Evolutionary conservation across 2,329 filamentous ascomycete genomes (phyloP), one percentile per base, ranked within the genome.

Genomic region (Drechslera avenae): DNA sequence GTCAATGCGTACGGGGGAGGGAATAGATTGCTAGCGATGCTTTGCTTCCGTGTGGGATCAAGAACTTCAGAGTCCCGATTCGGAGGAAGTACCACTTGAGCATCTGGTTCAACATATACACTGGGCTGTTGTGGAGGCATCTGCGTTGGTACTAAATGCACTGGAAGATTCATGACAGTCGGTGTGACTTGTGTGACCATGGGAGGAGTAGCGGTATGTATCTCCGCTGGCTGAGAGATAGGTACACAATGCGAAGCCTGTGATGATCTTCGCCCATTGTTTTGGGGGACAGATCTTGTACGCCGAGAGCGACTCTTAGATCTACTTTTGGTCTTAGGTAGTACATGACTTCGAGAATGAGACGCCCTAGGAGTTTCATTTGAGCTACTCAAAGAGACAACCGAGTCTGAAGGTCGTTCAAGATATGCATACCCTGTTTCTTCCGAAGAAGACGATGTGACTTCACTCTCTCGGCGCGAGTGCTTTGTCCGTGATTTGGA

Each of bases 331-430:
- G 52, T 18, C 32, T 35, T 21, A 19, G 16, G 7, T 1, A 49
- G 48, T 12, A 18, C 4, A 13, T 52, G 45, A 17, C 48, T 59
- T 18, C 40, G 53, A 30, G 56, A 55, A 12, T 47, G 50, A 6
- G 46, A 53, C 2, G 56, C 53, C 7, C 51, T 50, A 18, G 57
- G 21, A 2, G 56, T 61, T 5, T 52, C 50, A n/a, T 59, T 50
- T 8, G 58, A 58, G 17, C 19, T 51, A 5, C 46, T 48, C n/a
- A 30, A 17, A 1, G 56, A 57, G n/a, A 52, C 41, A 5, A 40
- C 37, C 1, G 54, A 57, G 17, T 49, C 44, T 30, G 52, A 54
- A 0, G 50, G 14, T 16, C 39, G 26, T 13, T 53, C 50, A 23
- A 49, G 28, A 6, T 40, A 35, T 16, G 36, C 41, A 47, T 53